phyloP scores from a whole-genome alignment of 306 rosid genomes.

The Citrullus colocynthis region DNA sequence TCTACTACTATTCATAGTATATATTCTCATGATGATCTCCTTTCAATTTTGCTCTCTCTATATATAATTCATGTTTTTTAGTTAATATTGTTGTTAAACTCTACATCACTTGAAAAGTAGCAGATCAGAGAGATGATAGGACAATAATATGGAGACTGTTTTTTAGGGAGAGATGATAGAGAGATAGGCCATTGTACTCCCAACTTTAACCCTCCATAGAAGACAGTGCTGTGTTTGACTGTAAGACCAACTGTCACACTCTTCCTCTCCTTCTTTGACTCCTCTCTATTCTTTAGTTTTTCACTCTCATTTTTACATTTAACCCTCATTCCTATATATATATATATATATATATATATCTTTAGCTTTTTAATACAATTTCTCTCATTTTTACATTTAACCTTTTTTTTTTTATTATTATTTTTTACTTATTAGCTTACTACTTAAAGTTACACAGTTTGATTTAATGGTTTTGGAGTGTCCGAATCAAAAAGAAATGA shows the following conservation, averaged over 20 bases:
- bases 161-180: neutral
- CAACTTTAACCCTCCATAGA: neutral
- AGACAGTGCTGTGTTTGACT: slow-evolving; percentile 2
- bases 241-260: slow-evolving; percentile 1
- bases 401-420: too few species aligned
- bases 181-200: neutral
- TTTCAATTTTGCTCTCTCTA: neutral
- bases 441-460: too few species aligned
- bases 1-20: too few species aligned
- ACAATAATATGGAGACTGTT: neutral
- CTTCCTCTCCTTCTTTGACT: neutral
- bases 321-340: neutral
- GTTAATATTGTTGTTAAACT: too few species aligned
- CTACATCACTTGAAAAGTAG: too few species aligned
- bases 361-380: too few species aligned
- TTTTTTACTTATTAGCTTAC: too few species aligned
- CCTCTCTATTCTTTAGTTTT: neutral
- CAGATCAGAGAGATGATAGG: neutral
- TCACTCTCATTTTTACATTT: neutral
- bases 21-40: neutral
- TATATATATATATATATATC: too few species aligned
- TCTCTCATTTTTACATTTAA: too few species aligned
- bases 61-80: neutral
- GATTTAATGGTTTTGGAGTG: too few species aligned
- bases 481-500: too few species aligned